These are phyloP conservation scores for Malania oleifera DNA, from an alignment of 164 flowering plant species.

Conservation along the genomic window DNA sequence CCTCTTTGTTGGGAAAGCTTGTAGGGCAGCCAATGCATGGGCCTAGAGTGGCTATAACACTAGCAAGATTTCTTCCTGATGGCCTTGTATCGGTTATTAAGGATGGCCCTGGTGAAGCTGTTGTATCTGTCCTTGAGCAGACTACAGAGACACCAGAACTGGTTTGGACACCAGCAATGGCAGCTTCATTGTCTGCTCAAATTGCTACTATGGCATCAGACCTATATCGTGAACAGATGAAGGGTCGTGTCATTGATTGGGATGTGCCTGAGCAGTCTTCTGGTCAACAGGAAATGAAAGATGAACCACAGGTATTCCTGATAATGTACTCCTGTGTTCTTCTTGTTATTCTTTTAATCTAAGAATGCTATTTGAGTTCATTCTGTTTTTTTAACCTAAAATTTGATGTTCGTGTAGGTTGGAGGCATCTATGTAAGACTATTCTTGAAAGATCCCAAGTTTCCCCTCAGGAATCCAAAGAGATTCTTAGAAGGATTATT, in stretches of 20 bases:
- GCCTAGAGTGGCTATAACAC: slow-evolving; percentile 93
- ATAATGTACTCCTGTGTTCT: not conserved
- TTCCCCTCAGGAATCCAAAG: slow-evolving; percentile 97
- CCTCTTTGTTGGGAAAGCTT: slow-evolving; percentile 94
- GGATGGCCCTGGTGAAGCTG: slow-evolving; percentile 99
- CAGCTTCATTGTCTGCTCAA: slow-evolving; percentile 91
- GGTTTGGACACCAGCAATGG: slow-evolving; percentile 99
- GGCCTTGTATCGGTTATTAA: slow-evolving; percentile 83
- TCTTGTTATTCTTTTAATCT: not conserved
- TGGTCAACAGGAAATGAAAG: slow-evolving; percentile 92
- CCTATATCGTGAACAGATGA: slow-evolving; percentile 86
- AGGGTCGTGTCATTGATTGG: slow-evolving; percentile 96
- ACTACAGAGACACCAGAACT: slow-evolving; percentile 99
- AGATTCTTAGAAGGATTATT: slow-evolving; percentile 94
- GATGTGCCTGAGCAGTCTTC: slow-evolving; percentile 97
- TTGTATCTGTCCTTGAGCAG: slow-evolving; percentile 78
- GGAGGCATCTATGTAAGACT: slow-evolving; percentile 97
- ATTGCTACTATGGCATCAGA: slow-evolving; percentile 93
- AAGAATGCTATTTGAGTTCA: not conserved
- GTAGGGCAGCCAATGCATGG: slow-evolving; percentile 99
- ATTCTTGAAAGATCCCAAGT: slow-evolving; percentile 96
- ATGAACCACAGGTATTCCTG: slow-evolving; percentile 87
- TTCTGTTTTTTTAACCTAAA: not conserved
- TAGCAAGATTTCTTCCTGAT: slow-evolving; percentile 96
- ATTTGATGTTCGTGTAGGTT: slow-evolving; percentile 50